phyloP scores from a whole-genome alignment of 2,329 filamentous ascomycete species.

The Periconia sp. region DNA sequence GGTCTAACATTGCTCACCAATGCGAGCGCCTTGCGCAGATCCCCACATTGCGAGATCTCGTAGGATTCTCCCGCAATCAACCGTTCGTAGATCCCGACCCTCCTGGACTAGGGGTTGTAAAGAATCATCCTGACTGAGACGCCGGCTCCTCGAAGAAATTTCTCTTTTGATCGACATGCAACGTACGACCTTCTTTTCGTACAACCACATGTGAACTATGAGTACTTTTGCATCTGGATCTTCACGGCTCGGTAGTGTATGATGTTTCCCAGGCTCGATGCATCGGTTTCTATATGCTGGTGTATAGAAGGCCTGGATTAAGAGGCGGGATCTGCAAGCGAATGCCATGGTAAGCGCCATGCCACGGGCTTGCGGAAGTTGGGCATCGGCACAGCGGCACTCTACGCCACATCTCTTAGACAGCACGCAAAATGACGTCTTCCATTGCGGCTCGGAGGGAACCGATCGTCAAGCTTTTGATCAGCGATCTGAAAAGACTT shows the following conservation, averaged over 20 bases:
- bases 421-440: slow-evolving; percentile 17
- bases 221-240: no score
- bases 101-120: background rate
- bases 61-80: slow-evolving; percentile 34
- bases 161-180: no score
- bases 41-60: slow-evolving; percentile 17
- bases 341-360: no score
- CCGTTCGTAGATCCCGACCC: slow-evolving; percentile 18
- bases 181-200: no score
- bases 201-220: no score
- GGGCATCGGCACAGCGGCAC: slow-evolving; percentile 17
- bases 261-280: background rate
- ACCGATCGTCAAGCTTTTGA: background rate
- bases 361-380: slow-evolving; percentile 24
- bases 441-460: slow-evolving; percentile 1
- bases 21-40: slow-evolving; percentile 14
- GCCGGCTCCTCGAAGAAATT: no score
- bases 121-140: background rate
- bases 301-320: slow-evolving; percentile 8
- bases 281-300: background rate
- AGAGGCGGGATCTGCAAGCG: slow-evolving; percentile 11
- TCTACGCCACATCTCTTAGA: slow-evolving; percentile 6
- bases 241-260: background rate
- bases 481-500: background rate
- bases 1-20: slow-evolving; percentile 7